These are phyloP conservation scores for Petasospora rhodanensis DNA, from an alignment of 1,139 yeast species.

Conservation along the genomic window DNA sequence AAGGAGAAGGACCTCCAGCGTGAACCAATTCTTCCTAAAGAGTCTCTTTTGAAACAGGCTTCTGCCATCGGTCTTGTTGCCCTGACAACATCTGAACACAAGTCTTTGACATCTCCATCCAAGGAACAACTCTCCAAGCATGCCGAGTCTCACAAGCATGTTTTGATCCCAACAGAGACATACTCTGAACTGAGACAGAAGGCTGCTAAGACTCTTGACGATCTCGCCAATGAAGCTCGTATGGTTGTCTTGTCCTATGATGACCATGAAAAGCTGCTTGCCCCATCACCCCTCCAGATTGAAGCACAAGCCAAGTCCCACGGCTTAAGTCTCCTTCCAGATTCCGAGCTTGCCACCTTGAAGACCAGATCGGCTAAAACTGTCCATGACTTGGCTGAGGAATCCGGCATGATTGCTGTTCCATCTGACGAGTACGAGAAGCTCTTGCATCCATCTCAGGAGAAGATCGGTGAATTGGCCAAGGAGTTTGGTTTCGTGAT, in stretches of 20 bases:
- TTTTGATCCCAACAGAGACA: constrained; percentile 40
- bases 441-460: constrained; percentile 19
- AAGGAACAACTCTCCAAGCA: constrained; percentile 21
- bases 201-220: constrained; percentile 22
- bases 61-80: constrained; percentile 40
- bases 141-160: constrained; percentile 35
- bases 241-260: constrained; percentile 20
- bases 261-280: constrained; percentile 23
- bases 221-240: constrained; percentile 27
- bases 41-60: constrained; percentile 23
- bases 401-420: constrained; percentile 19
- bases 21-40: constrained; percentile 17
- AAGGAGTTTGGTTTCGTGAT: constrained; percentile 24
- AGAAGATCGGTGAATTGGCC: constrained; percentile 22
- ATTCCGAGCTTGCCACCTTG: constrained; percentile 23
- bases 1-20: constrained; percentile 12
- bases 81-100: constrained; percentile 39
- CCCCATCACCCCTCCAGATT: constrained; percentile 11
- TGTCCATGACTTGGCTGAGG: constrained; percentile 25
- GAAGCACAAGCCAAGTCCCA: constrained; percentile 27
- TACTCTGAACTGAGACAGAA: constrained; percentile 18
- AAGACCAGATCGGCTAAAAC: constrained; percentile 15
- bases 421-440: constrained; percentile 22
- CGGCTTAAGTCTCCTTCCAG: constrained; percentile 1
- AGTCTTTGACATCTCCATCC: constrained; percentile 23